Evolutionary conservation across 1,139 yeast genomes (phyloP).

Genomic region (Diutina rugosa): DNA sequence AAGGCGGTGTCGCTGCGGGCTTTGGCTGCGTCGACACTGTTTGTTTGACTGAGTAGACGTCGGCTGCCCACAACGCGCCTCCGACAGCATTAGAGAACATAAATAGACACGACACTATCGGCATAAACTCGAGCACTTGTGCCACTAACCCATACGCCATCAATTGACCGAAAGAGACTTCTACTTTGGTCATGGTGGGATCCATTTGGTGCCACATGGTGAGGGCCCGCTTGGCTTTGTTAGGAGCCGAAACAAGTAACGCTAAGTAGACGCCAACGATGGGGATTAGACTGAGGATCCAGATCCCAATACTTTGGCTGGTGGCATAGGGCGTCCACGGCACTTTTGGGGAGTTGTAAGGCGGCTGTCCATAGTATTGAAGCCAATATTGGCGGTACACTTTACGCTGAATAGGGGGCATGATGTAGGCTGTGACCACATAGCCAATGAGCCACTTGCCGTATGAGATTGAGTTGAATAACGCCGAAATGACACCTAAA

Average conservation of each 20-base stretch:
- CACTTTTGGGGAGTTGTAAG: neutral
- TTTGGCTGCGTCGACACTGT: slow-evolving; percentile 89
- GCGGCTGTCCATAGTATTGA: neutral
- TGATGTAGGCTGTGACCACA: neutral
- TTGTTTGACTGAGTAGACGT: slow-evolving; percentile 14
- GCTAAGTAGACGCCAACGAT: neutral
- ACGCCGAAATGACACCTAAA: neutral
- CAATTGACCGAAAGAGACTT: neutral
- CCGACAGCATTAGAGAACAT: neutral
- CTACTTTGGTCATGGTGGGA: neutral
- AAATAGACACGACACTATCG: neutral
- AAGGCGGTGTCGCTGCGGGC: slow-evolving; percentile 98
- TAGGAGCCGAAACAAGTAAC: neutral
- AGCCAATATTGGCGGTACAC: neutral
- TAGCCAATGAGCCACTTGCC: neutral
- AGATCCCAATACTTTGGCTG: neutral
- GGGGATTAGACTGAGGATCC: neutral
- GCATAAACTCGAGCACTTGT: neutral
- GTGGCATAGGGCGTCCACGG: neutral
- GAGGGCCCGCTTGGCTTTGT: neutral
- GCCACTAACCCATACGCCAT: neutral
- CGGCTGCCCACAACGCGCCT: neutral
- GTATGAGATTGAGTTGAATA: neutral
- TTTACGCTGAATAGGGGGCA: neutral
- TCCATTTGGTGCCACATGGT: neutral